Evolutionary conservation across 2,329 filamentous ascomycete genomes (phyloP).

Genomic region (Calonectria pseudoreteaudii): DNA sequence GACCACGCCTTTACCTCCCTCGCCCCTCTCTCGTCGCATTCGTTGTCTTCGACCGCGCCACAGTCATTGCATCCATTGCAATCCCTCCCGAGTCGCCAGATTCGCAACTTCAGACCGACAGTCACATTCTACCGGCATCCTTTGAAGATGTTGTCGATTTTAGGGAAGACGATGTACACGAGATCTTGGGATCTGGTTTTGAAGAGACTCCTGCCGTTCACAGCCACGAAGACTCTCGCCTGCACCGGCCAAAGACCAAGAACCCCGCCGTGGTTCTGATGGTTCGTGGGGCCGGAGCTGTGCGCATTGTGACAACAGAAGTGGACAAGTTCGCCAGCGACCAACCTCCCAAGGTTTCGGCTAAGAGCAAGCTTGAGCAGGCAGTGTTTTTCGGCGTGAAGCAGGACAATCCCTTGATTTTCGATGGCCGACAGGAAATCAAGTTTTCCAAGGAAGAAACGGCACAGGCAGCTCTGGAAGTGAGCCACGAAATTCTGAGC

Average conservation of each 20-base stretch:
- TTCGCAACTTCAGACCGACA: constrained; percentile 78
- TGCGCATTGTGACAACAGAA: constrained; percentile 70
- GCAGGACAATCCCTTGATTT: constrained; percentile 87
- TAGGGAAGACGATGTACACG: constrained; percentile 71
- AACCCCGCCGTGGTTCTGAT: constrained; percentile 72
- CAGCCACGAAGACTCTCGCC: constrained; percentile 59
- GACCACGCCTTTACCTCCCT: constrained; percentile 81
- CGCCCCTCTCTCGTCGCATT: constrained; percentile 84
- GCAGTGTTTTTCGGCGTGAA: constrained; percentile 91
- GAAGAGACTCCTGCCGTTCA: constrained; percentile 63
- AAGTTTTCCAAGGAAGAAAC: constrained; percentile 78
- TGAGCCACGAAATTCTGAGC: constrained; percentile 85
- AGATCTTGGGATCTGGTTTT: constrained; percentile 72
- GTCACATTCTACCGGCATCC: constrained; percentile 69
- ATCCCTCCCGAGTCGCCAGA: constrained; percentile 78
- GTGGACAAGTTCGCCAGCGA: constrained; percentile 70
- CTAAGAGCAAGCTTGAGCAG: constrained; percentile 92
- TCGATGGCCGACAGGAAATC: constrained; percentile 75
- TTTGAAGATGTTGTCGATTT: constrained; percentile 93
- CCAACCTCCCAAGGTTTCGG: constrained; percentile 73
- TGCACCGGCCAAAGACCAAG: constrained; percentile 67
- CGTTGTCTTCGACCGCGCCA: constrained; percentile 81
- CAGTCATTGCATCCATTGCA: constrained; percentile 81
- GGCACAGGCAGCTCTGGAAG: constrained; percentile 78
- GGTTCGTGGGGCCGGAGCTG: constrained; percentile 71